Conservation (phyloP, 495 filamentous ascomycete species). For the Daldinia grandis region DNA sequence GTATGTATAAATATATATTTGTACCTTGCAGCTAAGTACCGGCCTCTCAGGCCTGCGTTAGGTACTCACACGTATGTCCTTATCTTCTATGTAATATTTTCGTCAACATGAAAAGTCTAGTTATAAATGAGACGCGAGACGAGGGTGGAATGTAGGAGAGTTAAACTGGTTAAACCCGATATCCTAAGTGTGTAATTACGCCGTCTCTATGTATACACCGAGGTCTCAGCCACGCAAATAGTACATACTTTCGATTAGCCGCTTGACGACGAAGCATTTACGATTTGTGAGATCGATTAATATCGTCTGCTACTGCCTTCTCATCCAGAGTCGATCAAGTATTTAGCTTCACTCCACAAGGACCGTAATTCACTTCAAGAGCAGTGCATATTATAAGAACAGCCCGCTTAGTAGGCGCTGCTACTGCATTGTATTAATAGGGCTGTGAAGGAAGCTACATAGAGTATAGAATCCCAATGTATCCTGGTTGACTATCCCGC, state of each 20-base stretch:
- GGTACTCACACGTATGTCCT: neutral
- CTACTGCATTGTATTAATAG: constrained; percentile 10
- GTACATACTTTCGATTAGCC: neutral
- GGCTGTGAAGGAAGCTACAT: neutral
- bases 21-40: constrained; percentile 1
- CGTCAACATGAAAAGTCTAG: too few species aligned
- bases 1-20: neutral
- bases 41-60: neutral
- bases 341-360: neutral
- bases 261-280: neutral
- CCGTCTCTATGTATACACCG: neutral
- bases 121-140: neutral
- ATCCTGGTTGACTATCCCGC: constrained; percentile 31
- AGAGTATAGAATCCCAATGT: neutral
- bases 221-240: neutral
- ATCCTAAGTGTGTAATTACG: neutral
- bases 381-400: neutral
- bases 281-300: neutral
- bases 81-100: neutral
- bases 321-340: neutral
- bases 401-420: neutral
- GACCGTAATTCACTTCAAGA: neutral
- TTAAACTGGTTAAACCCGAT: neutral
- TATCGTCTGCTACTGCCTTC: too few species aligned
- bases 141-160: neutral